phyloP scores from a whole-genome alignment of 805 yeast species.

The Kazachstania bromeliacearum region DNA sequence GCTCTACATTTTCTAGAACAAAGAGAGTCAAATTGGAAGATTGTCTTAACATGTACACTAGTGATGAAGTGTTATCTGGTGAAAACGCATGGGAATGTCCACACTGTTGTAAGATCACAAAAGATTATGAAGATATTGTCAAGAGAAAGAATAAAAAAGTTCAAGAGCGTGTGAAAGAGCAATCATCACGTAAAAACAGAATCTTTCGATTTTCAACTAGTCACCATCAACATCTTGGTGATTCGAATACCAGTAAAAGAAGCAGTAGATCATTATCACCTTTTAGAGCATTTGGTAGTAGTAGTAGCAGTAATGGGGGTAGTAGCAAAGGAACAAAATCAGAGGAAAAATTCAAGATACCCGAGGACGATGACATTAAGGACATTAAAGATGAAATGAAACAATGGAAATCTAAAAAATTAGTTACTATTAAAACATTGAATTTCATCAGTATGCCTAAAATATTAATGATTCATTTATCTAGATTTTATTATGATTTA shows the following conservation, averaged over 20 bases:
- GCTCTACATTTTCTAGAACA: conserved; percentile 19
- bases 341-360: background rate
- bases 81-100: conserved; percentile 86
- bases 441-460: conserved; percentile 73
- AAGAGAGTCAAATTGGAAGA: conserved; percentile 44
- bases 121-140: conserved; percentile 2
- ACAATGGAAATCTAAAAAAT: conserved; percentile 16
- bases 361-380: conserved; percentile 2
- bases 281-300: conserved; percentile 17
- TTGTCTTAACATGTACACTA: conserved; percentile 51
- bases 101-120: conserved; percentile 35
- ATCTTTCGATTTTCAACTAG: conserved; percentile 3
- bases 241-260: conserved; percentile 1
- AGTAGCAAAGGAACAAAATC: no score
- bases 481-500: conserved; percentile 56
- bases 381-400: conserved; percentile 6
- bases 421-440: conserved; percentile 54
- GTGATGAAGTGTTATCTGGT: conserved; percentile 55
- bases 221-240: conserved; percentile 1
- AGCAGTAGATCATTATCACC: conserved; percentile 25
- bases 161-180: conserved; percentile 1
- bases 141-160: conserved; percentile 3
- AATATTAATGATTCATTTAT: conserved; percentile 71
- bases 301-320: background rate
- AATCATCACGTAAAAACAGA: conserved; percentile 2